phyloP scores from a whole-genome alignment of 2,329 filamentous ascomycete genomes.

The Phoma sp. region DNA sequence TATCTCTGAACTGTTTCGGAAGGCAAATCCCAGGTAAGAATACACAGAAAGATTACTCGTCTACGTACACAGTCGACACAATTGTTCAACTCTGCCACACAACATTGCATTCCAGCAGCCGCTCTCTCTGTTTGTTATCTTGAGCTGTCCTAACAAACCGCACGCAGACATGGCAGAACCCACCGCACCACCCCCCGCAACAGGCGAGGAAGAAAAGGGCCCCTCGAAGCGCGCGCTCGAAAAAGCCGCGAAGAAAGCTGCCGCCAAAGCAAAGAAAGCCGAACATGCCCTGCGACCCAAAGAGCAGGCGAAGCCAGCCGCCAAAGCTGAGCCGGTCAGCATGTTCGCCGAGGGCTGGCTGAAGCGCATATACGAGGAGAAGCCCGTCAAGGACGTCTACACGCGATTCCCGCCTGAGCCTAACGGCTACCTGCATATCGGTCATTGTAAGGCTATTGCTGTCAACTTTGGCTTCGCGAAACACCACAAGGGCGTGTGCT shows the following conservation, averaged over 20 bases:
- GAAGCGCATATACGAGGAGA: slow-evolving; percentile 58
- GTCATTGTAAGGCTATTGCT: slow-evolving; percentile 93
- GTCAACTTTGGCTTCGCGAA: slow-evolving; percentile 96
- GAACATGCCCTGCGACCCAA: slow-evolving; percentile 52
- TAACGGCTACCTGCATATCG: slow-evolving; percentile 92
- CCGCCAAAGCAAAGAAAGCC: slow-evolving; percentile 52
- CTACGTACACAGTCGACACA: background rate
- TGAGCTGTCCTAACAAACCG: slow-evolving; percentile 9
- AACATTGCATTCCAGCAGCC: background rate
- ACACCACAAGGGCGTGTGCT: slow-evolving; percentile 78
- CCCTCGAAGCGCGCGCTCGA: slow-evolving; percentile 57
- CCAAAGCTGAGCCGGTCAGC: slow-evolving; percentile 39
- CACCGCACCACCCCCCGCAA: slow-evolving; percentile 24
- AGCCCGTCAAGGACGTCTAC: slow-evolving; percentile 53
- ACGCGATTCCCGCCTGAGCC: slow-evolving; percentile 66
- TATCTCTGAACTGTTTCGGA: background rate
- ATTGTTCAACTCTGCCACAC: background rate
- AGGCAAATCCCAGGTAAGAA: background rate
- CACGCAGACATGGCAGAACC: slow-evolving; percentile 33
- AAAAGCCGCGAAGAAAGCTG: slow-evolving; percentile 58
- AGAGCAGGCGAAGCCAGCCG: slow-evolving; percentile 40
- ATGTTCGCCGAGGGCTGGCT: slow-evolving; percentile 59
- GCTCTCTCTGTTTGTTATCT: background rate
- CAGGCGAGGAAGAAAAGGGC: slow-evolving; percentile 42
- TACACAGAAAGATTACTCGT: background rate